Evolutionary conservation across 2,329 filamentous ascomycete genomes (phyloP), one percentile per base, ranked within the genome.

Genomic region (Trichoderma arundinaceum): DNA sequence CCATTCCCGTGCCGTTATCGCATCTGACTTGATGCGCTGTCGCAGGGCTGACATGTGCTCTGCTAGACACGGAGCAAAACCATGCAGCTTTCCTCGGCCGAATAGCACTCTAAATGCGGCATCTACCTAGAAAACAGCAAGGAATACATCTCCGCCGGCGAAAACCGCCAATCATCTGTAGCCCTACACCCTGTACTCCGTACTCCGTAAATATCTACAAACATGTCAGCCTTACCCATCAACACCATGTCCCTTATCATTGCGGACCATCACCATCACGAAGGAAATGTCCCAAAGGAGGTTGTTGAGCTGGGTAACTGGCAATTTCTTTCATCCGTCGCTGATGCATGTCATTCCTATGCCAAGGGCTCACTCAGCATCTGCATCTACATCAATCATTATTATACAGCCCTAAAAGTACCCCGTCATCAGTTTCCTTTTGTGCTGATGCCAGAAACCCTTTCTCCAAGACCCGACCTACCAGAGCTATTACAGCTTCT

Each of bases 401-500:
- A 74, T 70, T 74, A 67, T 73, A 74, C 73, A 74, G 71, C 71
- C 70, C 71, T 69, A 70, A 68, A 38, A 44, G n/a, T 64, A 66
- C 13, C 64, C 33, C 4, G 38, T 58, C 22, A 38, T 35, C 41
- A 19, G 60, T 38, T 28, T 38, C 32, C 19, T 54, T 32, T 38
- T 28, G 12, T 63, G n/a, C 63, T 53, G 56, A 52, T 56, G 48
- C 54, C 56, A 58, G 48, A 52, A 59, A 53, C 17, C 19, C 44
- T 43, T 39, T 32, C 32, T 17, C 57, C 32, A 57, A 19, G 17
- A 58, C 13, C 38, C 52, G 19, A 13, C 15, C 22, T 39, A 19
- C 32, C 15, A 44, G 28, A 13, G 28, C 28, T 28, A 58, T 72
- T 89, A 97, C 81, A 97, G 83, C 82, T 97, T 97, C 86, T 96